phyloP scores from a whole-genome alignment of 441 rosid species.

The Aleurites moluccanus region DNA sequence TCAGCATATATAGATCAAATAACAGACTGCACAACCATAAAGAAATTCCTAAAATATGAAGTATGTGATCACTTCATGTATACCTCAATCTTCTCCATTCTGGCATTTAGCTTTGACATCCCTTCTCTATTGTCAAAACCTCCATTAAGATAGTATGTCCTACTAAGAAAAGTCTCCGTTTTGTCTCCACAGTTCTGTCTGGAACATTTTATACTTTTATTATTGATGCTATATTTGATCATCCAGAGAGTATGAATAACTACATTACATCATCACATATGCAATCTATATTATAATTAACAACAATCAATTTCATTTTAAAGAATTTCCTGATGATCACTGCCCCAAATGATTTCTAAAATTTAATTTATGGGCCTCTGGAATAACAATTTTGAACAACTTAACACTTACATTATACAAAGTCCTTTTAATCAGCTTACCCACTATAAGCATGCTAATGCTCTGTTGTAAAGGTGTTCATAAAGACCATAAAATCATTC shows the following conservation, averaged over 20 bases:
- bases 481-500: not conserved
- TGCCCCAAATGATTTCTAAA: not conserved
- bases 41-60: not conserved
- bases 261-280: not conserved
- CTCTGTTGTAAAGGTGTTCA: not conserved
- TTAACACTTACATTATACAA: not conserved
- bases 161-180: slow-evolving; percentile 63
- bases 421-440: not conserved
- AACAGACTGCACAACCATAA: slow-evolving; percentile 13
- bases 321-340: not conserved
- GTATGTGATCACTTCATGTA: not conserved
- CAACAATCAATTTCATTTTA: slow-evolving; percentile 6
- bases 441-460: not conserved
- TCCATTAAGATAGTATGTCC: slow-evolving; percentile 66
- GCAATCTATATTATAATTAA: not conserved
- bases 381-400: not conserved
- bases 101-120: slow-evolving; percentile 63
- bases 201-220: slow-evolving; percentile 16
- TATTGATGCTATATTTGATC: not conserved
- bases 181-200: slow-evolving; percentile 71
- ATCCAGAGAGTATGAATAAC: not conserved
- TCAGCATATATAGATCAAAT: slow-evolving; percentile 8
- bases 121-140: slow-evolving; percentile 60
- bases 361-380: not conserved
- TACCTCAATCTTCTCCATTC: slow-evolving; percentile 78